Evolutionary conservation across 805 yeast species (phyloP), one percentile per base, ranked within the genome.

Genomic region (Phaffomyces thermotolerans): DNA sequence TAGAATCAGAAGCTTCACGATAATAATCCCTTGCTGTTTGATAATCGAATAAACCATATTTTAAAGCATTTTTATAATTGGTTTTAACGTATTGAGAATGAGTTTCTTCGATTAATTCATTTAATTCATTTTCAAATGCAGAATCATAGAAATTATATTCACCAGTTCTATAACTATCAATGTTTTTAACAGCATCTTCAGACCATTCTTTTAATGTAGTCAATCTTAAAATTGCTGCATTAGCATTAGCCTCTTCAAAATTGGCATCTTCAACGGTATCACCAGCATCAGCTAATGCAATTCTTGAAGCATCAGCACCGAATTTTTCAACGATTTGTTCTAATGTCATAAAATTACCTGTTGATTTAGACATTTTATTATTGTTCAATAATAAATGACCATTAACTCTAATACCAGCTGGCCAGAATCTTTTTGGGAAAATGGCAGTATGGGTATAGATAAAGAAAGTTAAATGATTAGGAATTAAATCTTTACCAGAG

Each of bases 261-360:
- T 93, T 93, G 42, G 99, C 99, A 66, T 93, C 99, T 69, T 93
- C 99, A 53, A 89, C 79, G 36, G 93, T 73, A 64, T 93, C 99
- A 72, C 99, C 99, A 41, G 97, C 96, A 71, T 93, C 99, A 37
- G 98, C 99, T 52, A 93, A 72, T 6, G 99, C 97, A 64, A 93
- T 86, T 74, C 99, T 84, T 10, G 96, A 73, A 35, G 98, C 97
- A 66, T 93, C 99, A 41, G 98, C 95, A 65, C 99, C 99, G 55
- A 81, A 93, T 68, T 93, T 93, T 56, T 79, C 74, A 47, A 82
- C 81, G 62, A 84, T 76, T 65, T 93, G 88, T 56, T 81, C 76
- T 64, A 93, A 72, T 41, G 98, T 93, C 81, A 87, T 73, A 64
- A 93, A 93, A 72, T 93, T 93, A 68, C 99, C 99, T 29, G 98